These are phyloP conservation scores for Alternaria sp. DNA, from an alignment of 2,329 filamentous ascomycete genomes.

Conservation along the genomic window DNA sequence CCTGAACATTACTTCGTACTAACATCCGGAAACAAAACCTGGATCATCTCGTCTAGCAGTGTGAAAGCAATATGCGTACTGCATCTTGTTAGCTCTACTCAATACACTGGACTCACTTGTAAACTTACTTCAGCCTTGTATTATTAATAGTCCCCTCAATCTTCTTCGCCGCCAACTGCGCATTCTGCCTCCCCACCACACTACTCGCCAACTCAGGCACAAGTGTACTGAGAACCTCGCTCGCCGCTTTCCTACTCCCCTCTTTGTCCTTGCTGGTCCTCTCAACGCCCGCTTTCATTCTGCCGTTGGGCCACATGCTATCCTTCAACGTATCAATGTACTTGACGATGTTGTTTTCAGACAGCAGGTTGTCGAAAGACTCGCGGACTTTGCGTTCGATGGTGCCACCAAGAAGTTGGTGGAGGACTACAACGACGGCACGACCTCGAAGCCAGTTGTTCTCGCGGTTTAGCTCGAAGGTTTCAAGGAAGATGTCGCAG, in stretches of 20 bases:
- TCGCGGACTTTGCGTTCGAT: constrained; percentile 96
- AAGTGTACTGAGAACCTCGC: constrained; percentile 85
- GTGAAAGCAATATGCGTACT: constrained; percentile 61
- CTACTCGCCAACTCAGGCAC: constrained; percentile 90
- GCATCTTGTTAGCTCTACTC: constrained; percentile 28
- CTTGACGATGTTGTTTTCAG: constrained; percentile 79
- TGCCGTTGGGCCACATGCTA: constrained; percentile 81
- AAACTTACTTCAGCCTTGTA: constrained; percentile 80
- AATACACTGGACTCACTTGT: not conserved
- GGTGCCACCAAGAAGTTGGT: constrained; percentile 93
- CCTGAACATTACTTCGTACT: constrained; percentile 5
- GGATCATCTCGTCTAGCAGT: constrained; percentile 58
- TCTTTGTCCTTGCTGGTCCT: constrained; percentile 77
- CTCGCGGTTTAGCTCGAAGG: constrained; percentile 91
- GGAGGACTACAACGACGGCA: constrained; percentile 93
- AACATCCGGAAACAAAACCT: constrained; percentile 53
- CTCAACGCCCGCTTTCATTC: constrained; percentile 59
- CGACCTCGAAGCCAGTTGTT: constrained; percentile 97
- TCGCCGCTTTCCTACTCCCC: constrained; percentile 84
- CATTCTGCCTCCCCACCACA: constrained; percentile 92
- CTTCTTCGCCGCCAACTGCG: constrained; percentile 85
- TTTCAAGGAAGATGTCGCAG: constrained; percentile 94
- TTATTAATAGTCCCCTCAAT: constrained; percentile 95
- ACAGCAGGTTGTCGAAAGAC: constrained; percentile 73
- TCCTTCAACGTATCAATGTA: constrained; percentile 79